phyloP scores from a whole-genome alignment of 192 early-diverging fungal genomes.

The Coemansia sp. region DNA sequence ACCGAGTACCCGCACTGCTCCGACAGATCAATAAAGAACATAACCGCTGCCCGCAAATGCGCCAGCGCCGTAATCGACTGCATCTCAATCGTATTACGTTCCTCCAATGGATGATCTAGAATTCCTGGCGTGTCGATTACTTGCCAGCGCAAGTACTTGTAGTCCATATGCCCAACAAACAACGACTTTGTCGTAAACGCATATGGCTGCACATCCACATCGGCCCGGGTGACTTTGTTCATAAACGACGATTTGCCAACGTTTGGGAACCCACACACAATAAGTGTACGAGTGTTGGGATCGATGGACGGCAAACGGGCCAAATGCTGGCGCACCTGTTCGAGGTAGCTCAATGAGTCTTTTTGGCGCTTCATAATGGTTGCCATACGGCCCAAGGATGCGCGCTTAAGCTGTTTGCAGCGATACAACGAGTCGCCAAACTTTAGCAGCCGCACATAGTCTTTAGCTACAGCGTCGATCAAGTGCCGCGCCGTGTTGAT shows the following conservation, averaged over 20 bases:
- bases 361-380: constrained; percentile 99
- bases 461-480: constrained; percentile 96
- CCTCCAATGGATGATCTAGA: constrained; percentile 97
- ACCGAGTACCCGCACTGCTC: constrained; percentile 99
- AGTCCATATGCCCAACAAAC: constrained; percentile 99
- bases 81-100: constrained; percentile 99
- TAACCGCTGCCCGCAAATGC: constrained; percentile 90
- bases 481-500: constrained; percentile 97
- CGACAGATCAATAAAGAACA: constrained; percentile 98
- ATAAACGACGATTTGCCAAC: constrained; percentile 98
- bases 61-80: constrained; percentile 99
- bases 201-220: constrained; percentile 99
- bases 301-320: constrained; percentile 98
- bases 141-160: constrained; percentile 99
- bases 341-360: constrained; percentile 93
- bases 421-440: constrained; percentile 99
- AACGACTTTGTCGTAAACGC: constrained; percentile 99
- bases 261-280: constrained; percentile 99
- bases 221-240: constrained; percentile 98
- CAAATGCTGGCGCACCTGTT: constrained; percentile 99
- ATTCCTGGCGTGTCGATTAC: constrained; percentile 99
- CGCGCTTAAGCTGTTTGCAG: constrained; percentile 98
- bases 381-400: constrained; percentile 99
- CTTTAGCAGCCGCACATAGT: constrained; percentile 95
- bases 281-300: constrained; percentile 98